A percentile compares a stretch with the other conserved stretches of the same genome.
Conservation (phyloP, 176 grass and related monocot genomes). For the Phyllostachys edulis region DNA sequence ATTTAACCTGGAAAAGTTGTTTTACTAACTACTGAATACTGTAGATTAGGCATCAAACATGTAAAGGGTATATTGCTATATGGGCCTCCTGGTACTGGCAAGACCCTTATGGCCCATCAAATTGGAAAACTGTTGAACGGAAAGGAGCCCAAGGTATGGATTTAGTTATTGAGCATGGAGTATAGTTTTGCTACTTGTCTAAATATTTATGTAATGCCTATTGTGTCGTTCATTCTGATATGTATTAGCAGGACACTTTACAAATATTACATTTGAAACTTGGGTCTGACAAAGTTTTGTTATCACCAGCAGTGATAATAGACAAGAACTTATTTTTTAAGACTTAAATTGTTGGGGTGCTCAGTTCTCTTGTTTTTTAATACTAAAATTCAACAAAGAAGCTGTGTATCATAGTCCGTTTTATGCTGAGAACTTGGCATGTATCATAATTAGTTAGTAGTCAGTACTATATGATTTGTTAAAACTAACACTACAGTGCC, state of each 20-base stretch:
- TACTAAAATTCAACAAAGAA: not conserved
- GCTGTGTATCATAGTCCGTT: not conserved
- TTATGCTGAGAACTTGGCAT: not conserved
- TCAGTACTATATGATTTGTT: not conserved
- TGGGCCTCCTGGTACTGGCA: conserved; percentile 96
- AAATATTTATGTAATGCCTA: conserved; percentile 1
- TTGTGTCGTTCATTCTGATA: conserved; percentile 14
- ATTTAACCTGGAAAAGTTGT: conserved; percentile 88
- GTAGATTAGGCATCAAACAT: conserved; percentile 91
- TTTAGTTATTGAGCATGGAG: conserved; percentile 22
- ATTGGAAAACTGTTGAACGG: conserved; percentile 97
- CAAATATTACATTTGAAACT: not conserved
- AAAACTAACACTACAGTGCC: conserved; percentile 24
- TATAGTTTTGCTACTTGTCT: conserved; percentile 16
- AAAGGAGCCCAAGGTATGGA: conserved; percentile 85
- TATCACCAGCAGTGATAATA: not conserved
- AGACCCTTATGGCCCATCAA: conserved; percentile 98
- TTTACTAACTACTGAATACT: conserved; percentile 33
- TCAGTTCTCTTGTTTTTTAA: conserved; percentile 3
- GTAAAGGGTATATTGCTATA: conserved; percentile 94
- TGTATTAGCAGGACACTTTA: conserved; percentile 5
- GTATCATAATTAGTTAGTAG: not conserved
- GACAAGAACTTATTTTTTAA: not conserved
- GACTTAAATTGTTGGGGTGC: not conserved
- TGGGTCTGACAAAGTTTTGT: not conserved